A percentile compares a stretch with the other conserved stretches of the same genome.
phyloP scores from a whole-genome alignment of 306 rosid genomes.

The Medicago lupulina region DNA sequence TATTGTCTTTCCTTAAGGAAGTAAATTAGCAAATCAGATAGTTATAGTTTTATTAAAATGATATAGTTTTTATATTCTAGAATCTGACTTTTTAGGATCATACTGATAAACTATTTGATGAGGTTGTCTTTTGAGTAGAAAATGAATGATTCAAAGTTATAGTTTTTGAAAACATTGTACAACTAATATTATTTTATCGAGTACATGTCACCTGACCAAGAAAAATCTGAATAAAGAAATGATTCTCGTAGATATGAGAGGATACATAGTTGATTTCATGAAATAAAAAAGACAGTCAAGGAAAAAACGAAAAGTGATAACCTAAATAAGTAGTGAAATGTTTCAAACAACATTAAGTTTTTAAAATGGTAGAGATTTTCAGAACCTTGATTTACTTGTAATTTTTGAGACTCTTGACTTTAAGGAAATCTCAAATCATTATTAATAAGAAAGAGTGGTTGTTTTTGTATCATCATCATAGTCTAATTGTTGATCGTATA shows the following conservation, averaged over 20 bases:
- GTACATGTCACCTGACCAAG: neutral
- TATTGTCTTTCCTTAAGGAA: too few species aligned
- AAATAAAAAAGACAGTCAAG: neutral
- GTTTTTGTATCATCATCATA: neutral
- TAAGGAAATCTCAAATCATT: neutral
- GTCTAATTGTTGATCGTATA: neutral
- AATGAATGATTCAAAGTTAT: neutral
- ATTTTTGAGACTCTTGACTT: neutral
- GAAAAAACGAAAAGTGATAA: neutral
- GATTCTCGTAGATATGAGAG: neutral
- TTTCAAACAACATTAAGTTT: neutral
- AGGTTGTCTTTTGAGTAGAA: too few species aligned
- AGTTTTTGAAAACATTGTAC: neutral
- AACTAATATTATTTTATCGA: neutral
- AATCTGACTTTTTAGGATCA: neutral
- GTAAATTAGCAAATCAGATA: too few species aligned
- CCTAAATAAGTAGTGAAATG: neutral
- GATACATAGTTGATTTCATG: neutral
- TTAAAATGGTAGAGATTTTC: neutral
- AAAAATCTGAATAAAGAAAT: neutral
- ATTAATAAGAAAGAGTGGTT: neutral
- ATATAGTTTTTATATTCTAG: neutral
- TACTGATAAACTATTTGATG: too few species aligned
- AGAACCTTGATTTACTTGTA: neutral
- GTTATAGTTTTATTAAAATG: neutral